A percentile compares a stretch with the other conserved stretches of the same genome.
These are phyloP conservation scores for Citrus maxima DNA, from an alignment of 345 rosid species.

Conservation along the genomic window DNA sequence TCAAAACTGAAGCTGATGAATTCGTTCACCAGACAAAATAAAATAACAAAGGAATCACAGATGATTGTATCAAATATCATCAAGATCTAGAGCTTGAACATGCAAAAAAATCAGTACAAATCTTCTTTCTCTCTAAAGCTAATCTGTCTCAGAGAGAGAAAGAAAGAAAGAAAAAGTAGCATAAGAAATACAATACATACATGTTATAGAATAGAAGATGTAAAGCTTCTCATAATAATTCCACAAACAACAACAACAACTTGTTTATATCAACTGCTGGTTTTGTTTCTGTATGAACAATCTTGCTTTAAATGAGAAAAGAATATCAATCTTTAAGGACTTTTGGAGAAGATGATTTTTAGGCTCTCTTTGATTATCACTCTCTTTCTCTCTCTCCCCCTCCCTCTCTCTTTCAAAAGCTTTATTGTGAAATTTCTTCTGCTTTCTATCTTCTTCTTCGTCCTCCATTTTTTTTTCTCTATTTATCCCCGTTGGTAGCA, in stretches of 20 bases:
- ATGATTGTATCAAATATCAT: neutral
- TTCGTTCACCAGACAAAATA: neutral
- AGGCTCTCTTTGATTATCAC: neutral
- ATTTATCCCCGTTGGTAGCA: neutral
- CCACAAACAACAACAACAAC: neutral
- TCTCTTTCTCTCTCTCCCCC: neutral
- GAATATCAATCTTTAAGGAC: neutral
- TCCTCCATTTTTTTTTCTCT: neutral
- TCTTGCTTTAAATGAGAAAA: neutral
- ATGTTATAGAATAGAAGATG: neutral
- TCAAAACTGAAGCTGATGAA: neutral
- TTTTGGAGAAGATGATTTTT: neutral
- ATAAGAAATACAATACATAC: slow-evolving; percentile 2
- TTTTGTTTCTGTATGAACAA: too few species aligned
- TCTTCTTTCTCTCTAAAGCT: neutral
- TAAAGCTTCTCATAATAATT: neutral
- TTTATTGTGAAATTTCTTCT: neutral
- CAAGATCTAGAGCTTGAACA: slow-evolving; percentile 15
- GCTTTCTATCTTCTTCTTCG: neutral
- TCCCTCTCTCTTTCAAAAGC: neutral
- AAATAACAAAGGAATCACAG: neutral
- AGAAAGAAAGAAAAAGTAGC: neutral
- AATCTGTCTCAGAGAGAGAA: neutral
- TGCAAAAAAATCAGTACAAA: neutral
- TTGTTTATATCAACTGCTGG: neutral